Percentiles rank a stretch among this genome's conserved stretches.
These are phyloP conservation scores for Magnolia officinalis DNA, from an alignment of 164 flowering plant genomes.

Conservation along the genomic window DNA sequence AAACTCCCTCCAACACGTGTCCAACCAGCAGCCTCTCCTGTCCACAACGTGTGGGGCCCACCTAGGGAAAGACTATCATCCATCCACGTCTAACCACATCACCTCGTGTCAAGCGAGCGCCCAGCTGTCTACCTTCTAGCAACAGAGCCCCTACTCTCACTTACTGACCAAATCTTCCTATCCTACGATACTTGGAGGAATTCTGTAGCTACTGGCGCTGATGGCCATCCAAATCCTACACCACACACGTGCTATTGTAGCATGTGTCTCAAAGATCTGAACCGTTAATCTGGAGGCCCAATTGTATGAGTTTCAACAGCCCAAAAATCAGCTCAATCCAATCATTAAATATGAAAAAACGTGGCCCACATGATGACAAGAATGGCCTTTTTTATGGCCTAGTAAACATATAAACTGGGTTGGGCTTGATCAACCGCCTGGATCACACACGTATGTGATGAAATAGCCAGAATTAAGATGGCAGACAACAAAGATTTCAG, in stretches of 20 bases:
- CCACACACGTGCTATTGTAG: background rate
- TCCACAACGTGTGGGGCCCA: slow-evolving; percentile 13
- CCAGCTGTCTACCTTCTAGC: slow-evolving; percentile 11
- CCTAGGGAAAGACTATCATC: background rate
- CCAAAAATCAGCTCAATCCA: too few species aligned
- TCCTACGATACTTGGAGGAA: background rate
- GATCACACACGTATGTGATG: background rate
- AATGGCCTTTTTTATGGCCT: too few species aligned
- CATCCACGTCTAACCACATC: background rate
- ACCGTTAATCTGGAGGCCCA: background rate
- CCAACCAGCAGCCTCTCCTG: background rate
- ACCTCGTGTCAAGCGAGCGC: background rate
- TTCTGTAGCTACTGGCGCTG: background rate
- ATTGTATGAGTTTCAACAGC: too few species aligned
- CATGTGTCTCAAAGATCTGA: background rate
- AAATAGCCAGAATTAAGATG: background rate
- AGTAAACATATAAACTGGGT: too few species aligned
- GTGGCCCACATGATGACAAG: too few species aligned
- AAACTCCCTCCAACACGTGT: background rate
- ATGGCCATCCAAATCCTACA: background rate
- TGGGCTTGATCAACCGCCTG: background rate
- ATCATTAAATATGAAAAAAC: too few species aligned
- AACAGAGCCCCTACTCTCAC: background rate
- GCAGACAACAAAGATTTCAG: background rate
- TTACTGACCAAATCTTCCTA: background rate